Conservation (phyloP, 192 early-diverging fungal genomes). For the Backusella parvicylindrica region DNA sequence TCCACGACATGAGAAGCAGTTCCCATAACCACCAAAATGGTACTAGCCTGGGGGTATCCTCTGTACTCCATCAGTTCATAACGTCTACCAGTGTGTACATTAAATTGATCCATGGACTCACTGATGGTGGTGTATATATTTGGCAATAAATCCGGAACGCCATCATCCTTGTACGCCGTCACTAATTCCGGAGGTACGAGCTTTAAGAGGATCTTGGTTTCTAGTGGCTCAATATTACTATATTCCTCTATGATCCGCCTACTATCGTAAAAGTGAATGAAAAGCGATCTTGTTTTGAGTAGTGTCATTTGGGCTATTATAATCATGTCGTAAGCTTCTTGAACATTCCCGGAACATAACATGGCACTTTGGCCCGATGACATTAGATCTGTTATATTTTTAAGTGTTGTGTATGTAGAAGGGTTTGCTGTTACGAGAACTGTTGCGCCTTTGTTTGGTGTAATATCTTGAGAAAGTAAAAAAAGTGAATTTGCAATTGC, state of each 20-base stretch:
- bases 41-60: constrained; percentile 59
- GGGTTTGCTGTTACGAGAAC: not conserved
- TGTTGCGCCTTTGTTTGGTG: not conserved
- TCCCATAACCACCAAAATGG: constrained; percentile 76
- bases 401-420: not conserved
- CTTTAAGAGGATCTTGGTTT: not conserved
- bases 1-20: constrained; percentile 46
- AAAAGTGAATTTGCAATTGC: not conserved
- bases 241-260: not conserved
- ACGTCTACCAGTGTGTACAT: constrained; percentile 44
- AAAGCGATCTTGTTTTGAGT: not conserved
- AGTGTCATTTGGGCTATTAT: not conserved
- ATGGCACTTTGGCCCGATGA: not conserved
- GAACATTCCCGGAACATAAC: not conserved
- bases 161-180: not conserved
- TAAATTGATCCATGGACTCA: constrained; percentile 49
- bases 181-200: not conserved
- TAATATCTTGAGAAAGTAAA: not conserved
- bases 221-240: not conserved
- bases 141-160: not conserved
- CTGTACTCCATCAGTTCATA: constrained; percentile 64
- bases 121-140: constrained; percentile 38
- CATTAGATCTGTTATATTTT: not conserved
- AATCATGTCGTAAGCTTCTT: not conserved
- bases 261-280: not conserved